Percentiles rank a stretch among this genome's conserved stretches.
Evolutionary conservation across 371 early-diverging fungal genomes (phyloP).

Genomic region (Mucor piriformis): DNA sequence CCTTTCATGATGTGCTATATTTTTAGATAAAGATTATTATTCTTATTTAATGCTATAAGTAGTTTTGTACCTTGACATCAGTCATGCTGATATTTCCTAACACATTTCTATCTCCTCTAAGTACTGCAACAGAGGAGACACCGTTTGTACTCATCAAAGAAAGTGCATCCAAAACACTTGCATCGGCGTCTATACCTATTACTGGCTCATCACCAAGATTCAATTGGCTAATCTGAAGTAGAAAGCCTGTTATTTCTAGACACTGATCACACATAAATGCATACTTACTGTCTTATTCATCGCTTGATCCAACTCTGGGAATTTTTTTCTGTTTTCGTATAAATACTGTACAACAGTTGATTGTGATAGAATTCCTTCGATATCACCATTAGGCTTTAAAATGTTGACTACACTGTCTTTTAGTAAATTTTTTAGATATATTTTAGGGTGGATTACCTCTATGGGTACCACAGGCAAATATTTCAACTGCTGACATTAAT

Average conservation of each 20-base stretch:
- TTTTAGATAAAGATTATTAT: not conserved
- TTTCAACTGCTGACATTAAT: slow-evolving; percentile 68
- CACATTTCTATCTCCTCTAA: slow-evolving; percentile 53
- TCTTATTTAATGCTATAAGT: not conserved
- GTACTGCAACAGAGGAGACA: slow-evolving; percentile 65
- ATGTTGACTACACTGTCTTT: slow-evolving; percentile 51
- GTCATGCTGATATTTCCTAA: slow-evolving; percentile 73
- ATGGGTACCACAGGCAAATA: slow-evolving; percentile 78
- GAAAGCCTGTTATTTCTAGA: not conserved
- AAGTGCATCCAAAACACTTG: slow-evolving; percentile 57
- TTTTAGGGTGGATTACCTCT: slow-evolving; percentile 47
- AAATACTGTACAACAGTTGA: slow-evolving; percentile 71
- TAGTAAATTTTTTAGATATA: not conserved
- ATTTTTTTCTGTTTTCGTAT: slow-evolving; percentile 48
- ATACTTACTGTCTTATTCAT: slow-evolving; percentile 47
- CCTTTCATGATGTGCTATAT: slow-evolving; percentile 26
- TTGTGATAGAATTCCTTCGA: slow-evolving; percentile 79
- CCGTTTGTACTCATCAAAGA: slow-evolving; percentile 62
- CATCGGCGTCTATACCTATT: slow-evolving; percentile 49
- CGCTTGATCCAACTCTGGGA: slow-evolving; percentile 35
- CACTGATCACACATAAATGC: not conserved
- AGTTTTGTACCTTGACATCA: slow-evolving; percentile 55
- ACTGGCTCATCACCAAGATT: slow-evolving; percentile 57
- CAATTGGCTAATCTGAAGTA: slow-evolving; percentile 44
- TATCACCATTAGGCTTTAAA: slow-evolving; percentile 45